Conservation (phyloP, 352 stramenopile species). For the Phytophthora nicotianae region DNA sequence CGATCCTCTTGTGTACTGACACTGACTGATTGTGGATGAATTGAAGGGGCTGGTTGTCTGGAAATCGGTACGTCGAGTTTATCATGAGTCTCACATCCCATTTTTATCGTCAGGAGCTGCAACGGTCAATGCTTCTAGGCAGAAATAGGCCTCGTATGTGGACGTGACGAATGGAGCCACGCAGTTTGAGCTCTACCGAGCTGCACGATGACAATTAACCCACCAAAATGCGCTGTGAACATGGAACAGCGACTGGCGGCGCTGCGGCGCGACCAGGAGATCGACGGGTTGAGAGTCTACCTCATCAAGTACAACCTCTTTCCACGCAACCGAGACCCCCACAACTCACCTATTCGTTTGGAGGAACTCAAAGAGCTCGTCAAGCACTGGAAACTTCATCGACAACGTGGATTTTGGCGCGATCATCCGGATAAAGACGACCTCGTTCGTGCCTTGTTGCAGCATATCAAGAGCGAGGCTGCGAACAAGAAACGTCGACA, state of each 20-base stretch:
- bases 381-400: slow-evolving; percentile 92
- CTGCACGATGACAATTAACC: slow-evolving; percentile 65
- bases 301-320: slow-evolving; percentile 91
- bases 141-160: slow-evolving; percentile 17
- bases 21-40: slow-evolving; percentile 17
- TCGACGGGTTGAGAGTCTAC: slow-evolving; percentile 80
- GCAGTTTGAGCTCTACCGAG: slow-evolving; percentile 12
- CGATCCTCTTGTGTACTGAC: slow-evolving; percentile 20
- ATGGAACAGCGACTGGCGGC: slow-evolving; percentile 86
- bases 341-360: slow-evolving; percentile 86
- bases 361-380: slow-evolving; percentile 93
- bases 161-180: background rate
- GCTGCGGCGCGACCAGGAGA: slow-evolving; percentile 82
- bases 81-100: slow-evolving; percentile 9
- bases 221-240: slow-evolving; percentile 83
- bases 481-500: slow-evolving; percentile 81
- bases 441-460: slow-evolving; percentile 82
- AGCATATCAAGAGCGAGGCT: slow-evolving; percentile 85
- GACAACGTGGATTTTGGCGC: slow-evolving; percentile 89
- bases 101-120: slow-evolving; percentile 21
- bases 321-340: slow-evolving; percentile 76
- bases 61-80: slow-evolving; percentile 4
- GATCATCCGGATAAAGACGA: slow-evolving; percentile 92
- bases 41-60: background rate
- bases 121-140: slow-evolving; percentile 13